Evolutionary conservation across 2,329 filamentous ascomycete genomes (phyloP), one percentile per base, ranked within the genome.

Genomic region (Fusarium sulawesiense): DNA sequence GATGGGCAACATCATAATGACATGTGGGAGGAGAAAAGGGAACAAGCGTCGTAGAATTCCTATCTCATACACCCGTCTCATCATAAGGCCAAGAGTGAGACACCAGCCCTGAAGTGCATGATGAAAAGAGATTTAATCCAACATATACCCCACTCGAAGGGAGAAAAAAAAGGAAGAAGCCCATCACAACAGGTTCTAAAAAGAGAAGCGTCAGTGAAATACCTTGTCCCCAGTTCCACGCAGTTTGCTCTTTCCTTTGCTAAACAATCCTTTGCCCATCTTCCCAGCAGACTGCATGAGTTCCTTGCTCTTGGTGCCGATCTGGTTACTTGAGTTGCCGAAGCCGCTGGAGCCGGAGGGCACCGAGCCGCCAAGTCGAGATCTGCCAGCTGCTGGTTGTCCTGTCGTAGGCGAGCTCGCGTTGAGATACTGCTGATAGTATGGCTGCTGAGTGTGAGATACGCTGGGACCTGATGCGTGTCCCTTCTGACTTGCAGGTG

Each of bases 211-310:
- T 87, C 84, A 91, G 83, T 89, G 87, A 90, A 93, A 93, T 92
- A 94, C 92, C 93, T 97, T 97, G 81, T 96, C 93, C 77, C 90
- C 89, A 70, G 87, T 88, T 78, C 86, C 87, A 68, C 87, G 84
- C 79, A 97, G 89, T 80, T 93, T 95, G 82, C 88, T 95, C 82
- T 92, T 95, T 73, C 94, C 93, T 83, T 97, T 97, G 71, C 92
- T 93, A 79, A 98, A 91, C 70, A 98, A 81, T 55, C 94, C 95
- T 83, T 97, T 97, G 50, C 94, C 94, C 62, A 93, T 93, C 78
- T 93, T 94, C 56, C 93, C 93, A 57, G 94, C 94, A 23, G 91
- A 91, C 71, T 96, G 92, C 77, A 98, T 86, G 29, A 98, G 83
- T 75, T 97, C 94, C 82, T 97, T 98, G 78, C 94, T 91, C 83